A percentile compares a stretch with the other conserved stretches of the same genome.
Evolutionary conservation across 2,329 filamentous ascomycete species (phyloP).

Genomic region (Zopfia rhizophila): DNA sequence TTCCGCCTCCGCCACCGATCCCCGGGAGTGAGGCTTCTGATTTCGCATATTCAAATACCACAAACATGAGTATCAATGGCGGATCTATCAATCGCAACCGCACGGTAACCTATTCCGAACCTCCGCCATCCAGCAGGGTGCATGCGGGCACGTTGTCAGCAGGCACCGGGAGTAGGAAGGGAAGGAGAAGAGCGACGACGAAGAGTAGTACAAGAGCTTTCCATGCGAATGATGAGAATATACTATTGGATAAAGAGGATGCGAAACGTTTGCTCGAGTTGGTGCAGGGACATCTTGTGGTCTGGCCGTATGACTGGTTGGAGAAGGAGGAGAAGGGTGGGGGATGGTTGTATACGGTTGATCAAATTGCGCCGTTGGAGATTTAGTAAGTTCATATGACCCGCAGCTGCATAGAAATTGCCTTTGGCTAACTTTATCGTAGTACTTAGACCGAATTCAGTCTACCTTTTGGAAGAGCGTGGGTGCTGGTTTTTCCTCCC

Average conservation of each 20-base stretch:
- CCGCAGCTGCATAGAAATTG: no score
- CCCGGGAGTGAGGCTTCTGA: conserved; percentile 30
- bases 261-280: conserved; percentile 83
- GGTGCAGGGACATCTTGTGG: conserved; percentile 87
- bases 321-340: conserved; percentile 89
- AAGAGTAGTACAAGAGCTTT: conserved; percentile 73
- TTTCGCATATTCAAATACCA: conserved; percentile 21
- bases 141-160: conserved; percentile 25
- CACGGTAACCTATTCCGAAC: conserved; percentile 50
- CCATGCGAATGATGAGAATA: conserved; percentile 72
- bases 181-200: conserved; percentile 75
- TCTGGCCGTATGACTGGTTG: conserved; percentile 92
- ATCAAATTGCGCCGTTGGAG: conserved; percentile 93
- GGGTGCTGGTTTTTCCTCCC: no score
- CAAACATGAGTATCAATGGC: conserved; percentile 13
- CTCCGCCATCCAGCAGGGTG: conserved; percentile 18
- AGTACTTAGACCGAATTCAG: no score
- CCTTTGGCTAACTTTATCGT: no score
- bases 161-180: conserved; percentile 62
- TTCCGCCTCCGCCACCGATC: conserved; percentile 47
- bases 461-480: no score
- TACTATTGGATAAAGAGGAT: conserved; percentile 74
- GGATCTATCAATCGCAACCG: conserved; percentile 40
- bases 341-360: conserved; percentile 97
- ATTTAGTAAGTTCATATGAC: conserved; percentile 81